Conservation (phyloP, 768 basidiomycete genomes). For the Mycena amicta region DNA sequence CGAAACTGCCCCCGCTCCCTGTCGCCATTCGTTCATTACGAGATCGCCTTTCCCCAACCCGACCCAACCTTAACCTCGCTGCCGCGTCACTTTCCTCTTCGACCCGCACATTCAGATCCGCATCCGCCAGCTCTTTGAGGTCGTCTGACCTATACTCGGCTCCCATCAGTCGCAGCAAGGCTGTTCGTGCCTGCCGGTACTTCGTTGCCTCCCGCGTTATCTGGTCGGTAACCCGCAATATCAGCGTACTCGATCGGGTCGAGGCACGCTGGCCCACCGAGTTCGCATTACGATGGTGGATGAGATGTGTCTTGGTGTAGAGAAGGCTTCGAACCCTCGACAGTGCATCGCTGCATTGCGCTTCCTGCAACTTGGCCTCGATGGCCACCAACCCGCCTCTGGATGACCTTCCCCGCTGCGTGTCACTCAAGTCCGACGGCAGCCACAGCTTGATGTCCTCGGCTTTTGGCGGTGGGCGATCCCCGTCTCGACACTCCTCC, state of each 20-base stretch:
- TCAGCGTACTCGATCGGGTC: neutral
- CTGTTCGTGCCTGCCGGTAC: neutral
- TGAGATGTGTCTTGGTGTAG: slow-evolving; percentile 8
- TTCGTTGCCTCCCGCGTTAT: neutral
- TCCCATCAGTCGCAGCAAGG: slow-evolving; percentile 3
- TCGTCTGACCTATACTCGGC: neutral
- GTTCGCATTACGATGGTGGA: neutral
- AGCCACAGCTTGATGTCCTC: slow-evolving; percentile 12
- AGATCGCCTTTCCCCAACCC: neutral
- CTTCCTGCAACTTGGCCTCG: slow-evolving; percentile 11
- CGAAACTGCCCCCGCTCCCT: neutral
- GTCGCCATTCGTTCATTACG: neutral
- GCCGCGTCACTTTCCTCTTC: slow-evolving; percentile 1
- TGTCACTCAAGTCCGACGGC: neutral
- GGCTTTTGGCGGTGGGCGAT: neutral
- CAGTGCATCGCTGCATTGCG: slow-evolving; percentile 1
- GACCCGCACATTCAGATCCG: neutral
- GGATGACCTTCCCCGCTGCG: neutral
- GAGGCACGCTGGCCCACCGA: neutral
- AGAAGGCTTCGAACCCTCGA: neutral
- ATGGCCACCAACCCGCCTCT: neutral
- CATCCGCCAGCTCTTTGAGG: neutral
- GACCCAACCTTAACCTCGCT: slow-evolving; percentile 1
- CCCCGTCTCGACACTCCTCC: slow-evolving; percentile 5
- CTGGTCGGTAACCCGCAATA: neutral